Conservation (phyloP, 2,329 filamentous ascomycete genomes). For the Colletotrichum sidae region DNA sequence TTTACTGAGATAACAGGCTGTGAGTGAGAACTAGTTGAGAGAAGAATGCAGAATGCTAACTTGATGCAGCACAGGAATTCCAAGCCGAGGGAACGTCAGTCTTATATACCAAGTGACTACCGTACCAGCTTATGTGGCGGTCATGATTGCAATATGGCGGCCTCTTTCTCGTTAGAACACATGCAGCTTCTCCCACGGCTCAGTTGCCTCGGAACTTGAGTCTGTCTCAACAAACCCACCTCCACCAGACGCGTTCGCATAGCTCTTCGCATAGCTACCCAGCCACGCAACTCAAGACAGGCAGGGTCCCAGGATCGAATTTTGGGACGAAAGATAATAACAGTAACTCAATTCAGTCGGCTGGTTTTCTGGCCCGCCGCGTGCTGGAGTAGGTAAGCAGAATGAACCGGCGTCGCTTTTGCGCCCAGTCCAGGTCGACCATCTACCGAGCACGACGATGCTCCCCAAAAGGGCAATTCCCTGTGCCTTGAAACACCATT, state of each 20-base stretch:
- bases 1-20: slow-evolving; percentile 5
- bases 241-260: slow-evolving; percentile 26
- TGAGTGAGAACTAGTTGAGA: slow-evolving; percentile 4
- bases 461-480: slow-evolving; percentile 24
- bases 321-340: slow-evolving; percentile 20
- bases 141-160: slow-evolving; percentile 12
- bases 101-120: slow-evolving; percentile 24
- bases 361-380: background rate
- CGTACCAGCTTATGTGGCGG: slow-evolving; percentile 21
- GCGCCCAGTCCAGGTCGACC: slow-evolving; percentile 20
- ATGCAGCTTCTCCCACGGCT: slow-evolving; percentile 28
- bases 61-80: background rate
- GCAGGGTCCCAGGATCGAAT: slow-evolving; percentile 19
- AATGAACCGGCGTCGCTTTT: slow-evolving; percentile 10
- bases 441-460: slow-evolving; percentile 9
- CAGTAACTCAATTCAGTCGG: slow-evolving; percentile 6
- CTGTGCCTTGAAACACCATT: slow-evolving; percentile 34
- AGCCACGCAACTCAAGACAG: slow-evolving; percentile 9
- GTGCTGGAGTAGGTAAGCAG: slow-evolving; percentile 2
- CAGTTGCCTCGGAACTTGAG: slow-evolving; percentile 34
- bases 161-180: slow-evolving; percentile 27
- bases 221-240: slow-evolving; percentile 25
- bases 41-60: background rate
- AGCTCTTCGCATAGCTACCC: slow-evolving; percentile 34
- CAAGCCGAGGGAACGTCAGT: background rate